Evolutionary conservation across 371 early-diverging fungal genomes (phyloP).

Genomic region (Saksenaea vasiformis): DNA sequence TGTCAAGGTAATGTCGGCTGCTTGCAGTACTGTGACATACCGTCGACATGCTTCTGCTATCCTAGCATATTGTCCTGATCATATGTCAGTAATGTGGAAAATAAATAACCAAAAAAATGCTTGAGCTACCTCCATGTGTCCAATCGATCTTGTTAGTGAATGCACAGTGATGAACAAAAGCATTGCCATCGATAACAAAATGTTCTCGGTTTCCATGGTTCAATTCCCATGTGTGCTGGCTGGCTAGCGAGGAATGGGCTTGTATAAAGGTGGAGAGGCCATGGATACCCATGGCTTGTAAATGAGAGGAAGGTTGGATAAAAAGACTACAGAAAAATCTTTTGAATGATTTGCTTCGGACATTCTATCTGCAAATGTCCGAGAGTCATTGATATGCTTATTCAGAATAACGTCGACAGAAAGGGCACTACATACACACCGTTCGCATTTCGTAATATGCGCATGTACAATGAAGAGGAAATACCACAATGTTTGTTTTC

Average conservation of each 20-base stretch:
- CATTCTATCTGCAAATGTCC: too few species aligned
- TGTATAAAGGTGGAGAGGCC: slow-evolving; percentile 40
- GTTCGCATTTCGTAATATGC: too few species aligned
- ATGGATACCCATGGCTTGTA: slow-evolving; percentile 36
- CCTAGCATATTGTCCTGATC: slow-evolving; percentile 42
- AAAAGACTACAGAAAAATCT: background rate
- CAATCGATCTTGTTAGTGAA: slow-evolving; percentile 46
- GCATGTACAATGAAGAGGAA: too few species aligned
- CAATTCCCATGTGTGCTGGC: slow-evolving; percentile 13
- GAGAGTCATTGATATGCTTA: too few species aligned
- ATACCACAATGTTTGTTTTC: too few species aligned
- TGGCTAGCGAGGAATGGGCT: slow-evolving; percentile 22
- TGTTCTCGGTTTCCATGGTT: slow-evolving; percentile 14
- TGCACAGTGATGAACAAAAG: slow-evolving; percentile 59
- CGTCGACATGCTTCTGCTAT: slow-evolving; percentile 34
- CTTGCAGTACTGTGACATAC: slow-evolving; percentile 27
- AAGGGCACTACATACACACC: too few species aligned
- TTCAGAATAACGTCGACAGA: too few species aligned
- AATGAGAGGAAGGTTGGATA: background rate
- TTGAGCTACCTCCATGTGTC: slow-evolving; percentile 50
- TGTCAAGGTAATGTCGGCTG: slow-evolving; percentile 39
- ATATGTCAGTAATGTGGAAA: background rate
- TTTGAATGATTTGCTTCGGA: too few species aligned
- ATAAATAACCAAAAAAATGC: background rate
- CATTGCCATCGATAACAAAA: slow-evolving; percentile 63